phyloP scores from a whole-genome alignment of 2,329 filamentous ascomycete genomes.

The Zasmidium cellare region DNA sequence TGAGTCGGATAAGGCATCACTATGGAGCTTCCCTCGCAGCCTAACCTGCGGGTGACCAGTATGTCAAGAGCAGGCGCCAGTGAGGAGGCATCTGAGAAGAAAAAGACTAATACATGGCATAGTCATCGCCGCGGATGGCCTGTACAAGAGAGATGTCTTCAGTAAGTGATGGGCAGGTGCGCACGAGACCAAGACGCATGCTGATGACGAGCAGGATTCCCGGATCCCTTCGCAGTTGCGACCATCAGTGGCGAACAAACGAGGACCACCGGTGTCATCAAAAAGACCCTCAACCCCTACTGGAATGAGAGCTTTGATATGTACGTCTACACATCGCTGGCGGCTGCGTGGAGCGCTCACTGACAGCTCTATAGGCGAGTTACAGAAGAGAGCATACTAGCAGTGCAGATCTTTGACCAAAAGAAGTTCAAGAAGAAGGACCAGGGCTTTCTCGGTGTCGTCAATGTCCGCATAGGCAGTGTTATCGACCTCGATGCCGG shows the following conservation, averaged over 20 bases:
- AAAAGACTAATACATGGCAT: slow-evolving; percentile 27
- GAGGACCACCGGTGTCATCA: slow-evolving; percentile 94
- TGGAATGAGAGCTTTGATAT: slow-evolving; percentile 99
- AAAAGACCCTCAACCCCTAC: slow-evolving; percentile 97
- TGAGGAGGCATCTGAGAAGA: neutral
- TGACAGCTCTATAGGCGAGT: slow-evolving; percentile 63
- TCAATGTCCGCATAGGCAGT: slow-evolving; percentile 94
- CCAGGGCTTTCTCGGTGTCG: slow-evolving; percentile 95
- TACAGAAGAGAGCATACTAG: slow-evolving; percentile 92
- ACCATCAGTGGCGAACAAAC: slow-evolving; percentile 98
- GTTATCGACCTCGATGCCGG: slow-evolving; percentile 87
- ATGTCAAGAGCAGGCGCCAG: slow-evolving; percentile 39
- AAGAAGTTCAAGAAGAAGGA: slow-evolving; percentile 99
- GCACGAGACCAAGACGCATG: slow-evolving; percentile 7
- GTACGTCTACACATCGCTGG: slow-evolving; percentile 54
- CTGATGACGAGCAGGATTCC: slow-evolving; percentile 67
- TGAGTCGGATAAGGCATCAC: slow-evolving; percentile 12
- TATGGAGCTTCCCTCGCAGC: slow-evolving; percentile 55
- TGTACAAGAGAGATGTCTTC: slow-evolving; percentile 99
- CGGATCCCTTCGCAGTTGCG: slow-evolving; percentile 95
- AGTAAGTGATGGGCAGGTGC: slow-evolving; percentile 60
- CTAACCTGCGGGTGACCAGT: slow-evolving; percentile 94
- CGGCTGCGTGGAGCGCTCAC: neutral
- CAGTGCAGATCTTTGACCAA: slow-evolving; percentile 98
- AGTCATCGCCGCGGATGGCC: slow-evolving; percentile 98